Evolutionary conservation across 371 early-diverging fungal species (phyloP).

Genomic region (Mucor lusitanicus): DNA sequence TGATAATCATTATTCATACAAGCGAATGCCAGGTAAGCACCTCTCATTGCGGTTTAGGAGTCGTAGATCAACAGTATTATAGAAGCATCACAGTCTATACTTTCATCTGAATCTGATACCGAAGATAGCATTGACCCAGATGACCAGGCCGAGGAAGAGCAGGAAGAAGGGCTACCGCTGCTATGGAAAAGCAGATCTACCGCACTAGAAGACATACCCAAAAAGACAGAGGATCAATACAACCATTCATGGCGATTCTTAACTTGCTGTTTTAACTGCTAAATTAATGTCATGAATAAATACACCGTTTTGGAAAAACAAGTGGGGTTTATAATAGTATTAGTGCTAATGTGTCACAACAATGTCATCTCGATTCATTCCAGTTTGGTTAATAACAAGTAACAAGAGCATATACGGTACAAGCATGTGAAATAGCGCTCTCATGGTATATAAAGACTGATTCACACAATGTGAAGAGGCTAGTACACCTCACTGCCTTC

Average conservation of each 20-base stretch:
- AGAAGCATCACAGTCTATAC: neutral
- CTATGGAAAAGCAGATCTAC: slow-evolving; percentile 11
- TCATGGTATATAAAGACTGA: neutral
- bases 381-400: slow-evolving; percentile 6
- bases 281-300: slow-evolving; percentile 3
- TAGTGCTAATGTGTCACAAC: neutral
- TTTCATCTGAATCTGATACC: neutral
- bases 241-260: neutral
- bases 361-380: slow-evolving; percentile 7
- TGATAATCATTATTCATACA: neutral
- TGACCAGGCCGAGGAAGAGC: neutral
- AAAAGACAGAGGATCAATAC: slow-evolving; percentile 10
- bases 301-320: neutral
- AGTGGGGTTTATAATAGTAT: neutral
- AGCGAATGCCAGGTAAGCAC: slow-evolving; percentile 9
- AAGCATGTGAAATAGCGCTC: slow-evolving; percentile 3
- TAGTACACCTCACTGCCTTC: neutral
- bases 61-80: neutral
- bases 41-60: neutral
- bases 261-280: neutral
- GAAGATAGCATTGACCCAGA: neutral
- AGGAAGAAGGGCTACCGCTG: slow-evolving; percentile 16
- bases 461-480: neutral
- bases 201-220: neutral
- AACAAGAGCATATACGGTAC: neutral